Evolutionary conservation across 73 alveolate genomes (phyloP).

Genomic region (Diophrys sp.): DNA sequence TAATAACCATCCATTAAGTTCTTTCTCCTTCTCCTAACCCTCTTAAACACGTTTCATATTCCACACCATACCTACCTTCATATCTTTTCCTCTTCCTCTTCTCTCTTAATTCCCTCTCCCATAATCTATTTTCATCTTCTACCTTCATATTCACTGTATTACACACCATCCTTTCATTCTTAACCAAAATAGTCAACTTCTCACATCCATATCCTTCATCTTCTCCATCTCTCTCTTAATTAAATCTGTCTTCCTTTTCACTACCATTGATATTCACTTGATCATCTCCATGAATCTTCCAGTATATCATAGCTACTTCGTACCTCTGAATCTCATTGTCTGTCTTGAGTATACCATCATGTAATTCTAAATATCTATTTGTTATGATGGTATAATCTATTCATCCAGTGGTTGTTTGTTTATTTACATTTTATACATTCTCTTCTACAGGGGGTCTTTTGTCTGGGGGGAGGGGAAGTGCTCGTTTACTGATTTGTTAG

Average conservation of each 20-base stretch:
- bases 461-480: slow-evolving; percentile 90
- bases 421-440: slow-evolving; percentile 29
- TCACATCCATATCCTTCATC: slow-evolving; percentile 75
- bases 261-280: slow-evolving; percentile 78
- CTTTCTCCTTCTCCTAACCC: slow-evolving; percentile 61
- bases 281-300: slow-evolving; percentile 84
- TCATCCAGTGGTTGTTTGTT: slow-evolving; percentile 53
- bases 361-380: slow-evolving; percentile 66
- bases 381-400: slow-evolving; percentile 88
- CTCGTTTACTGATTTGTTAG: slow-evolving; percentile 63
- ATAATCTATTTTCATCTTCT: slow-evolving; percentile 73
- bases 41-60: slow-evolving; percentile 32
- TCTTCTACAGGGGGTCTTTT: slow-evolving; percentile 67
- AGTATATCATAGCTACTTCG: slow-evolving; percentile 84
- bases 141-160: slow-evolving; percentile 76
- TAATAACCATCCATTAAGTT: slow-evolving; percentile 20
- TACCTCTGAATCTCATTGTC: slow-evolving; percentile 78
- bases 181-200: slow-evolving; percentile 66
- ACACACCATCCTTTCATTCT: slow-evolving; percentile 75
- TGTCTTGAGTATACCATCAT: slow-evolving; percentile 73
- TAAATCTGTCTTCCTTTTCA: slow-evolving; percentile 71
- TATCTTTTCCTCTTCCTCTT: slow-evolving; percentile 75
- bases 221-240: slow-evolving; percentile 45
- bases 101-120: slow-evolving; percentile 77
- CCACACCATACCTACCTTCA: slow-evolving; percentile 77